A percentile compares a stretch with the other conserved stretches of the same genome.
Evolutionary conservation across 179 eudicot genomes (phyloP).

Genomic region (Amaranthus tricolor): DNA sequence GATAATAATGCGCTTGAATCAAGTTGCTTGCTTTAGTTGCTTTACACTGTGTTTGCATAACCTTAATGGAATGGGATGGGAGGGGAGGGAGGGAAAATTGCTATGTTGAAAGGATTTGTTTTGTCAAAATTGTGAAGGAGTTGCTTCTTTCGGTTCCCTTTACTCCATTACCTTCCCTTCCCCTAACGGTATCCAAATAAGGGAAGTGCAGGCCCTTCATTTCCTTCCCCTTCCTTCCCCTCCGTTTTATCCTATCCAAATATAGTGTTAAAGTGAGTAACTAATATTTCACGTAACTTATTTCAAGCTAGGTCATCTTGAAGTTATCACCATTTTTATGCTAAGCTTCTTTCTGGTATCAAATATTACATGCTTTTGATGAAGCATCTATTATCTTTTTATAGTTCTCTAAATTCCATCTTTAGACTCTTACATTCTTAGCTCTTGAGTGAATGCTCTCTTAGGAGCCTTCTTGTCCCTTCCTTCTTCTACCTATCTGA

Average conservation of each 20-base stretch:
- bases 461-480: not conserved
- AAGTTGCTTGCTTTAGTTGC: not conserved
- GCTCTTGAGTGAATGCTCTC: not conserved
- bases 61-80: too few species aligned
- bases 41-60: too few species aligned
- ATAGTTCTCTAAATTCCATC: not conserved
- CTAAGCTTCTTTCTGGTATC: not conserved
- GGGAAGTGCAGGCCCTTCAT: not conserved
- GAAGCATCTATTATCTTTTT: not conserved
- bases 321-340: slow-evolving; percentile 11
- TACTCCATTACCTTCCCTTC: too few species aligned
- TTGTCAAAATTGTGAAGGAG: too few species aligned
- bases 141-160: too few species aligned
- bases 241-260: too few species aligned
- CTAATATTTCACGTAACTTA: not conserved
- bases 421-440: not conserved
- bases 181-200: too few species aligned
- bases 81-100: too few species aligned
- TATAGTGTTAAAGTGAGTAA: not conserved
- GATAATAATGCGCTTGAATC: not conserved
- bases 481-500: not conserved
- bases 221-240: not conserved
- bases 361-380: not conserved
- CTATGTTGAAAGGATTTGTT: too few species aligned
- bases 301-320: not conserved